These are phyloP conservation scores for Astragalus glycyphyllos DNA, from an alignment of 306 rosid genomes.

Conservation along the genomic window DNA sequence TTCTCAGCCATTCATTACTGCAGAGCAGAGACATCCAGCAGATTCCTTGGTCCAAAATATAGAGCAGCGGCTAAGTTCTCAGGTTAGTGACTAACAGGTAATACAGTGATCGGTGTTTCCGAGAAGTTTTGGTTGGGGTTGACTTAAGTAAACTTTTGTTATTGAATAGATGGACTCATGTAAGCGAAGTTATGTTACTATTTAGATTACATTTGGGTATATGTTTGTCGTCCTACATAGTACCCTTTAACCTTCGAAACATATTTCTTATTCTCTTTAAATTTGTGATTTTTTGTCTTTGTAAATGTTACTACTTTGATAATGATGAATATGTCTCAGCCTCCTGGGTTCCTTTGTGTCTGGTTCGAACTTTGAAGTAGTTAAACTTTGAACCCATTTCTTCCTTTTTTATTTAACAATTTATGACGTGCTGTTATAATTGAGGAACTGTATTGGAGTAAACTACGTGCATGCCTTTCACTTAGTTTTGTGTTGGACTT, in stretches of 20 bases:
- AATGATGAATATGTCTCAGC: conserved; percentile 10
- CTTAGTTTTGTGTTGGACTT: conserved; percentile 22
- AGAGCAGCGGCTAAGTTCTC: conserved; percentile 66
- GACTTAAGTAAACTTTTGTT: conserved; percentile 25
- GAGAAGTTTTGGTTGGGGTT: conserved; percentile 34
- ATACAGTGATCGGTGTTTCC: conserved; percentile 36
- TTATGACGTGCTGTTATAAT: conserved; percentile 12
- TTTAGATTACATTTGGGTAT: conserved; percentile 11
- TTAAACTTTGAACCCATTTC: conserved; percentile 9
- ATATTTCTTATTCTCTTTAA: conserved; percentile 20
- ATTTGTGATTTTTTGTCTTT: neutral
- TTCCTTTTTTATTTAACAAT: neutral
- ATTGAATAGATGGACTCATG: conserved; percentile 32
- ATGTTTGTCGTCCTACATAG: conserved; percentile 11
- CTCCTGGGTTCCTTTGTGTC: conserved; percentile 1
- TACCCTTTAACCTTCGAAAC: conserved; percentile 8
- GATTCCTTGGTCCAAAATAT: conserved; percentile 51
- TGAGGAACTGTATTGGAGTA: conserved; percentile 26
- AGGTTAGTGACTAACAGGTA: conserved; percentile 60
- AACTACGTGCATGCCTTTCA: conserved; percentile 28
- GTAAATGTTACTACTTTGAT: conserved; percentile 27
- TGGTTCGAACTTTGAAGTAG: conserved; percentile 14
- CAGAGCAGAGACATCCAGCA: conserved; percentile 60
- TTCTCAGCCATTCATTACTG: conserved; percentile 54
- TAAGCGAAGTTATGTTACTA: neutral